Conservation (phyloP, 495 filamentous ascomycete genomes). For the Podospora fimiseda region DNA sequence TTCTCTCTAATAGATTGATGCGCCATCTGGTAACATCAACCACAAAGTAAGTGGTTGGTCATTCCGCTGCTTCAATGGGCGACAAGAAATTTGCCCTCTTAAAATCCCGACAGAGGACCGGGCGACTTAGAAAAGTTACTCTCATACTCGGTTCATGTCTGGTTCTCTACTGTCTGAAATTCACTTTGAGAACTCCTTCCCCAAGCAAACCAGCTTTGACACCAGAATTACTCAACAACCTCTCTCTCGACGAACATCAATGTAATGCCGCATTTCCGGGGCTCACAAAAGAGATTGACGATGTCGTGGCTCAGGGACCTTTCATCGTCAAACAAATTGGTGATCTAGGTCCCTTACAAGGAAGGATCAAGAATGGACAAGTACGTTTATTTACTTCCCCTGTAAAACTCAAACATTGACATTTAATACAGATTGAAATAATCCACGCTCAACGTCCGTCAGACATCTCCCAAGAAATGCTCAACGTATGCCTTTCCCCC, state of each 20-base stretch:
- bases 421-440: constrained; percentile 32
- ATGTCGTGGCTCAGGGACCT: constrained; percentile 37
- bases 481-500: constrained; percentile 23
- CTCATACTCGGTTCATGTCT: constrained; percentile 24
- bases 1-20: not conserved
- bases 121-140: constrained; percentile 30
- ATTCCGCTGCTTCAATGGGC: not conserved
- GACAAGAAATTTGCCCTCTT: not conserved
- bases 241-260: constrained; percentile 34
- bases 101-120: constrained; percentile 14
- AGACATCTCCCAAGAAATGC: constrained; percentile 36
- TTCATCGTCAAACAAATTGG: constrained; percentile 35
- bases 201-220: constrained; percentile 10
- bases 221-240: constrained; percentile 30
- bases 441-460: constrained; percentile 34
- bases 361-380: constrained; percentile 38
- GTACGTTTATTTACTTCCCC: constrained; percentile 10
- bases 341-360: constrained; percentile 35
- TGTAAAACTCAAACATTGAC: not conserved
- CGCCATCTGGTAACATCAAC: not conserved
- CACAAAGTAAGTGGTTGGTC: not conserved
- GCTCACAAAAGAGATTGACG: constrained; percentile 40
- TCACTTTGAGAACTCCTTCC: constrained; percentile 15
- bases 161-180: constrained; percentile 33
- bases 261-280: constrained; percentile 41